phyloP scores from a whole-genome alignment of 1,284 basidiomycete genomes.

The Boletus sp. region DNA sequence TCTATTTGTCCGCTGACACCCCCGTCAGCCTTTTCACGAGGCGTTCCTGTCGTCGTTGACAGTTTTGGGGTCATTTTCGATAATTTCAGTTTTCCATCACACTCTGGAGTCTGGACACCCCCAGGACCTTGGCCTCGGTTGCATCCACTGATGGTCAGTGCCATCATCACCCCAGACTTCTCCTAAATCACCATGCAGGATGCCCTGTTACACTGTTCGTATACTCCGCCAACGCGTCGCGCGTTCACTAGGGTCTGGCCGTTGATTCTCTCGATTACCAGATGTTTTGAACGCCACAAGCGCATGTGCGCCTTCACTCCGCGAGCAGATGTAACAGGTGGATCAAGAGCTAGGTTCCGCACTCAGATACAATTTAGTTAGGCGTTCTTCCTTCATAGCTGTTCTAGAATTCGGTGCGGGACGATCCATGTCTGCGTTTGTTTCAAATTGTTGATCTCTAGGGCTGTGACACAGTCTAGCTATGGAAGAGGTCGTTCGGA shows the following conservation, averaged over 20 bases:
- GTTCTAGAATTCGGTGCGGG: slow-evolving; percentile 4
- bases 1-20: slow-evolving; percentile 13
- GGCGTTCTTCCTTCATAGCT: slow-evolving; percentile 1
- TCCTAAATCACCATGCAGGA: slow-evolving; percentile 14
- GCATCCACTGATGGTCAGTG: neutral
- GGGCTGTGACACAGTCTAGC: slow-evolving; percentile 13
- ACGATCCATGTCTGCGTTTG: slow-evolving; percentile 6
- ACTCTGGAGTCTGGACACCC: slow-evolving; percentile 10
- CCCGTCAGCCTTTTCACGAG: slow-evolving; percentile 15
- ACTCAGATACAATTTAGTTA: slow-evolving; percentile 6
- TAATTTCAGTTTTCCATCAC: slow-evolving; percentile 1
- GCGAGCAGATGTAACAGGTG: slow-evolving; percentile 16
- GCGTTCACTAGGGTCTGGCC: slow-evolving; percentile 20
- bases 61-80: slow-evolving; percentile 31
- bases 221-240: slow-evolving; percentile 7
- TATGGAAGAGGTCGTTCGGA: slow-evolving; percentile 7
- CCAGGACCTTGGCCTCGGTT: slow-evolving; percentile 6
- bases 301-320: slow-evolving; percentile 20
- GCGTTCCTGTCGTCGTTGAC: slow-evolving; percentile 28
- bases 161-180: slow-evolving; percentile 3
- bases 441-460: slow-evolving; percentile 25
- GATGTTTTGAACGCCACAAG: slow-evolving; percentile 12
- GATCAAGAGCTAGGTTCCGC: slow-evolving; percentile 10
- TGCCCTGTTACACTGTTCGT: neutral
- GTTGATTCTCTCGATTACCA: slow-evolving; percentile 8